A percentile compares a stretch with the other conserved stretches of the same genome.
Evolutionary conservation across 2,329 filamentous ascomycete genomes (phyloP).

Genomic region (Rhinocladiella mackenziei): DNA sequence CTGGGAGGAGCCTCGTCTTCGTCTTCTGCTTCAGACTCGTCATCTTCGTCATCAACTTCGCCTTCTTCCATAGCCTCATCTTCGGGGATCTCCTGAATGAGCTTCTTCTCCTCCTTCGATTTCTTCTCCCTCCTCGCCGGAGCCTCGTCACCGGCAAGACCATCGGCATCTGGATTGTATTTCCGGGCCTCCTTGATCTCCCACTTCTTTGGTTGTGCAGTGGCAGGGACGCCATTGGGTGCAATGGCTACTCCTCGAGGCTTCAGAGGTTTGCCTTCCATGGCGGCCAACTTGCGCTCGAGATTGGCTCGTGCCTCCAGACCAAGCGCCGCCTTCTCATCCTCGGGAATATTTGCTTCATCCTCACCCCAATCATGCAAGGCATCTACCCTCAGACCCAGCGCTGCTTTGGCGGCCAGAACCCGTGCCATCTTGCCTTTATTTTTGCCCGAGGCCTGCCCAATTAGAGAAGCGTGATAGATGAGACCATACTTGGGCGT

Average conservation of each 20-base stretch:
- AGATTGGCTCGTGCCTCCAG: conserved; percentile 52
- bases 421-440: conserved; percentile 99
- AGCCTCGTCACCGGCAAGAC: conserved; percentile 65
- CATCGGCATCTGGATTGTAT: conserved; percentile 93
- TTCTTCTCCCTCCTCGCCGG: conserved; percentile 44
- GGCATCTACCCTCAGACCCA: conserved; percentile 90
- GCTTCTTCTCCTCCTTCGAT: conserved; percentile 44
- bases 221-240: conserved; percentile 63
- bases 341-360: conserved; percentile 64
- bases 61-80: conserved; percentile 39
- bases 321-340: conserved; percentile 80
- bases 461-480: conserved; percentile 88
- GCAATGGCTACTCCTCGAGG: conserved; percentile 70
- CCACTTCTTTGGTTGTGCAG: conserved; percentile 66
- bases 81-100: conserved; percentile 42
- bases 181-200: conserved; percentile 87
- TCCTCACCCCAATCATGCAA: conserved; percentile 72
- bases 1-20: conserved; percentile 33
- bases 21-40: conserved; percentile 42
- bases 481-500: conserved; percentile 97
- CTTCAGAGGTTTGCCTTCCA: conserved; percentile 87
- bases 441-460: conserved; percentile 95
- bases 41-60: conserved; percentile 39
- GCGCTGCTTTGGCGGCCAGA: conserved; percentile 85
- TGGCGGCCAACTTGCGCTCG: conserved; percentile 48